phyloP scores from a whole-genome alignment of 805 yeast genomes.

The Barnettozyma pratensis region DNA sequence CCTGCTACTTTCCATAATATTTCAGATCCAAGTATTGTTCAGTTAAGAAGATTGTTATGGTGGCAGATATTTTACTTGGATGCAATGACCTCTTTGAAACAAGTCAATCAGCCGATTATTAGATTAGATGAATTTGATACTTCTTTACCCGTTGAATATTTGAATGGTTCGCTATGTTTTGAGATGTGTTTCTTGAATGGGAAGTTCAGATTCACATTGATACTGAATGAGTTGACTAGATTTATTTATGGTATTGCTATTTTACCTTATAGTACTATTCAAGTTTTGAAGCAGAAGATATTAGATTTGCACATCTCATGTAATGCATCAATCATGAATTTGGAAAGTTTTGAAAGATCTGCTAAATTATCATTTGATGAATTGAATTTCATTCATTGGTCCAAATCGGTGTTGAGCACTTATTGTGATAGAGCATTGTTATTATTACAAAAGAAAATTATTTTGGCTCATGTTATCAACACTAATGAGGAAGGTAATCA shows the following conservation, averaged over 20 bases:
- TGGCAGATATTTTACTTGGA: constrained; percentile 63
- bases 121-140: constrained; percentile 51
- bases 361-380: constrained; percentile 33
- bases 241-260: constrained; percentile 44
- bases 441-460: constrained; percentile 35
- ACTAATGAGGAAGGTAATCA: constrained; percentile 23
- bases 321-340: constrained; percentile 40
- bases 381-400: constrained; percentile 40
- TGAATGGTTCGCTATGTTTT: constrained; percentile 35
- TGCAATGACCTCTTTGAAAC: constrained; percentile 49
- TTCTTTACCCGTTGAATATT: constrained; percentile 44
- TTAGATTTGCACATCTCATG: constrained; percentile 45
- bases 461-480: constrained; percentile 24
- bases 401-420: constrained; percentile 41
- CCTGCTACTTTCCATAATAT: constrained; percentile 50
- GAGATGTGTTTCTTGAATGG: constrained; percentile 46
- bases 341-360: constrained; percentile 32
- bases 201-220: constrained; percentile 45
- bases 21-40: constrained; percentile 42
- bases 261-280: constrained; percentile 35
- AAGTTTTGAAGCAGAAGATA: constrained; percentile 42
- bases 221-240: constrained; percentile 49
- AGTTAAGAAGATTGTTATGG: constrained; percentile 55
- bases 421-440: constrained; percentile 51
- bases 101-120: constrained; percentile 50